These are phyloP conservation scores for Thielaviopsis ethacetica DNA, from an alignment of 2,329 filamentous ascomycete species.

Conservation along the genomic window DNA sequence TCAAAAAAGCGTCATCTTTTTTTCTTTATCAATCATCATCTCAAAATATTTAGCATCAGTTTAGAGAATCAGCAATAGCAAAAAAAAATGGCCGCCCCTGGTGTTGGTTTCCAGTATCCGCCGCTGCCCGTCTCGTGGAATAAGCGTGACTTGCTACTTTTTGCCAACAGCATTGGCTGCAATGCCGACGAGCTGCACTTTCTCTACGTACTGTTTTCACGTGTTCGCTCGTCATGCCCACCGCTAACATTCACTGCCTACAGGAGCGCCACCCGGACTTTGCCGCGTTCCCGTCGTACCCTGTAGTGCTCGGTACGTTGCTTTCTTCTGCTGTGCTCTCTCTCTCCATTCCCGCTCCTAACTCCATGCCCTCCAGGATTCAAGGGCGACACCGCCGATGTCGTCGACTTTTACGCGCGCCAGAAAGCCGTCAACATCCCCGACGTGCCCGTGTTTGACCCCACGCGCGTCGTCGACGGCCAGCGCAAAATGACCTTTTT, in stretches of 20 bases:
- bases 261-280: conserved; percentile 82
- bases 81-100: conserved; percentile 25
- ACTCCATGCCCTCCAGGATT: conserved; percentile 40
- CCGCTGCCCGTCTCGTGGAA: conserved; percentile 63
- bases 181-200: conserved; percentile 83
- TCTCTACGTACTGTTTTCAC: conserved; percentile 48
- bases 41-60: not conserved
- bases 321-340: not conserved
- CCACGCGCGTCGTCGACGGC: conserved; percentile 61
- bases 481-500: conserved; percentile 66
- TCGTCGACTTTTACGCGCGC: conserved; percentile 69
- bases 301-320: conserved; percentile 55
- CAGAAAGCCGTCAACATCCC: conserved; percentile 53
- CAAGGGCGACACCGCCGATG: conserved; percentile 60
- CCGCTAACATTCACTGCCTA: not conserved
- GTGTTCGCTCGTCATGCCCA: not conserved
- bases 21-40: not conserved
- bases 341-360: not conserved
- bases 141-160: conserved; percentile 76
- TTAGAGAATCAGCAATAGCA: not conserved
- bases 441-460: conserved; percentile 60
- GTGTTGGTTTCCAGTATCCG: conserved; percentile 67
- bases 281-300: conserved; percentile 76
- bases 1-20: not conserved
- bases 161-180: conserved; percentile 76